Conservation (phyloP, 1,139 yeast genomes). For the Yamadazyma buinensis region DNA sequence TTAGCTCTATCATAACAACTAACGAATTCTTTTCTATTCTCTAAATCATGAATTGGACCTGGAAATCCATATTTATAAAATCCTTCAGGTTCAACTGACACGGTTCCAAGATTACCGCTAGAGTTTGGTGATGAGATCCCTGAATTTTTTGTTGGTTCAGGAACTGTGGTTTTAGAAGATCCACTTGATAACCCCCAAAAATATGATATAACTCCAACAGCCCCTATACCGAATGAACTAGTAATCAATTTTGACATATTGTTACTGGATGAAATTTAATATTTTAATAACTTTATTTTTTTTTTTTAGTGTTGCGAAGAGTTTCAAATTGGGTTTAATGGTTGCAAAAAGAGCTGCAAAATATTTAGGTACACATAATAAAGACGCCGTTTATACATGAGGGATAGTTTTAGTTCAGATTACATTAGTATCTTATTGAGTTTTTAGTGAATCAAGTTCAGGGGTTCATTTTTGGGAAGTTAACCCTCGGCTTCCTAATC, state of each 20-base stretch:
- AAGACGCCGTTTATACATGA: too few relatives aligned
- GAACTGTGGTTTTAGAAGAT: conserved; percentile 9
- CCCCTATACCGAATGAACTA: conserved; percentile 32
- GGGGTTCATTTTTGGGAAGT: too few relatives aligned
- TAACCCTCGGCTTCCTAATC: too few relatives aligned
- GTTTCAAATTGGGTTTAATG: too few relatives aligned
- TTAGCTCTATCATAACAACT: conserved; percentile 84
- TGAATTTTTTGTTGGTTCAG: conserved; percentile 9
- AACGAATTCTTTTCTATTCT: conserved; percentile 68
- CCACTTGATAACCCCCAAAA: conserved; percentile 34
- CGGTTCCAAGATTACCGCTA: neutral
- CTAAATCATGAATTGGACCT: conserved; percentile 86
- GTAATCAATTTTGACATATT: conserved; percentile 34
- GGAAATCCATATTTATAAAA: conserved; percentile 91
- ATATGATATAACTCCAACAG: conserved; percentile 40
- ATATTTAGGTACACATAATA: too few relatives aligned
- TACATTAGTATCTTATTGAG: too few relatives aligned
- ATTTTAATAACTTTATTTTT: too few relatives aligned
- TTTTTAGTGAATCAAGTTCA: too few relatives aligned
- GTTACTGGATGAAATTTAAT: too few relatives aligned
- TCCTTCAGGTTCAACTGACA: conserved; percentile 58
- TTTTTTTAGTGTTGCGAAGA: too few relatives aligned
- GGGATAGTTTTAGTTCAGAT: too few relatives aligned
- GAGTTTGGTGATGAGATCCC: too few relatives aligned
- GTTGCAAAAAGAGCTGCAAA: neutral